phyloP scores from a whole-genome alignment of 2,329 filamentous ascomycete species.

The Pestalotiopsis sp. region DNA sequence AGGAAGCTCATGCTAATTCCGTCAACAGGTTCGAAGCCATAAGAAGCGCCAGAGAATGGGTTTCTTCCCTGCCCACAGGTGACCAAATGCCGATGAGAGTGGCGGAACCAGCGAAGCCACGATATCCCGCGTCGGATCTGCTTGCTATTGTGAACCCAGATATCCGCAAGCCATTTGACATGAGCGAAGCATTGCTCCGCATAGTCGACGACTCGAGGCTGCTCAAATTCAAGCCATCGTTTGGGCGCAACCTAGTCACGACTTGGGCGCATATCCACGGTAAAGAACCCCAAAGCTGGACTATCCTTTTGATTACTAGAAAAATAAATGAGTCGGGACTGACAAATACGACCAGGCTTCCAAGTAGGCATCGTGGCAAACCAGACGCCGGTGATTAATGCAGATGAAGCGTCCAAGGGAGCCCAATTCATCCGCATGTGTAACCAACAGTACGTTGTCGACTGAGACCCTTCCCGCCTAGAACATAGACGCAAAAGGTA shows the following conservation, averaged over 20 bases:
- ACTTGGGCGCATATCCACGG: slow-evolving; percentile 39
- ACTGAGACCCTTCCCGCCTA: background rate
- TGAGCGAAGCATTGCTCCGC: slow-evolving; percentile 40
- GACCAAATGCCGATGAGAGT: background rate
- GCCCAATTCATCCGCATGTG: slow-evolving; percentile 47
- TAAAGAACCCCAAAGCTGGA: background rate
- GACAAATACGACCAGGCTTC: background rate
- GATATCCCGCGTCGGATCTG: slow-evolving; percentile 39
- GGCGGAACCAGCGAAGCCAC: background rate
- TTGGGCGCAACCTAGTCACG: slow-evolving; percentile 40
- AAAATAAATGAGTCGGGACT: background rate
- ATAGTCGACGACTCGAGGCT: slow-evolving; percentile 44
- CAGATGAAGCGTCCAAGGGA: slow-evolving; percentile 41
- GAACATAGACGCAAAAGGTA: background rate
- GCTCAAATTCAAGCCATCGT: slow-evolving; percentile 42
- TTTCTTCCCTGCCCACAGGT: background rate
- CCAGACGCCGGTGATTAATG: slow-evolving; percentile 41
- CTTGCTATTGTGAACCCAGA: slow-evolving; percentile 38
- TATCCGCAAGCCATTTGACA: slow-evolving; percentile 34
- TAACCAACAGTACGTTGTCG: slow-evolving; percentile 36
- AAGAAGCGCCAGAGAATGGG: background rate
- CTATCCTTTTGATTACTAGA: slow-evolving; percentile 25
- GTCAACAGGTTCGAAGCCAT: background rate
- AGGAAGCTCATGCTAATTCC: background rate
- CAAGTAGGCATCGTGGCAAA: slow-evolving; percentile 43